Conservation (phyloP, 495 filamentous ascomycete species). For the Neurospora sp. region DNA sequence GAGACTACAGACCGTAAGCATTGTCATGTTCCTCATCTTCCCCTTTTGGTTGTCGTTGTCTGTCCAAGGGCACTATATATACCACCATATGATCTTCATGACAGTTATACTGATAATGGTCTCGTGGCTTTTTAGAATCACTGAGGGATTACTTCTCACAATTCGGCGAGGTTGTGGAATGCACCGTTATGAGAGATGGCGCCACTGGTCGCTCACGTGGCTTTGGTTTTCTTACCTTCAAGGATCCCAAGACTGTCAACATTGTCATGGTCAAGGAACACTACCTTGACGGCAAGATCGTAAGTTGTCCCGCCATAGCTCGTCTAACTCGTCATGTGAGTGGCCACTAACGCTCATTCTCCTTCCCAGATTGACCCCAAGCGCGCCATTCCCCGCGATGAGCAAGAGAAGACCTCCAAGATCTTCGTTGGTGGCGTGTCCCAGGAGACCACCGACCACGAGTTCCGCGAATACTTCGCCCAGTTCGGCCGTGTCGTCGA, state of each 20-base stretch:
- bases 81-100: neutral
- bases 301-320: constrained; percentile 38
- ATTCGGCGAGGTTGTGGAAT: constrained; percentile 94
- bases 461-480: constrained; percentile 93
- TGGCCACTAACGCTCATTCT: constrained; percentile 6
- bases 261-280: constrained; percentile 99
- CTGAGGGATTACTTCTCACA: constrained; percentile 98
- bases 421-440: constrained; percentile 98
- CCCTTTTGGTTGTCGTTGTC: neutral
- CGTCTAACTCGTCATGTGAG: neutral
- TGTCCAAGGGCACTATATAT: neutral
- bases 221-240: constrained; percentile 96
- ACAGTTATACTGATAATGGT: neutral
- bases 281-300: constrained; percentile 95
- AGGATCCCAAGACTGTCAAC: constrained; percentile 93
- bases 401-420: constrained; percentile 95
- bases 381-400: constrained; percentile 91
- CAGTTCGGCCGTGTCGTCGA: constrained; percentile 94
- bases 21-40: neutral
- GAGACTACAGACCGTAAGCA: constrained; percentile 94
- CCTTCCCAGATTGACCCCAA: constrained; percentile 82
- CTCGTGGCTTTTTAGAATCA: constrained; percentile 53
- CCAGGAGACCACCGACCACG: constrained; percentile 89
- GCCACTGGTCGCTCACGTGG: constrained; percentile 87
- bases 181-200: constrained; percentile 96